Percentiles rank a stretch among this genome's conserved stretches.
Evolutionary conservation across 805 yeast species (phyloP).

Genomic region (Kodamaea lidongshanica): DNA sequence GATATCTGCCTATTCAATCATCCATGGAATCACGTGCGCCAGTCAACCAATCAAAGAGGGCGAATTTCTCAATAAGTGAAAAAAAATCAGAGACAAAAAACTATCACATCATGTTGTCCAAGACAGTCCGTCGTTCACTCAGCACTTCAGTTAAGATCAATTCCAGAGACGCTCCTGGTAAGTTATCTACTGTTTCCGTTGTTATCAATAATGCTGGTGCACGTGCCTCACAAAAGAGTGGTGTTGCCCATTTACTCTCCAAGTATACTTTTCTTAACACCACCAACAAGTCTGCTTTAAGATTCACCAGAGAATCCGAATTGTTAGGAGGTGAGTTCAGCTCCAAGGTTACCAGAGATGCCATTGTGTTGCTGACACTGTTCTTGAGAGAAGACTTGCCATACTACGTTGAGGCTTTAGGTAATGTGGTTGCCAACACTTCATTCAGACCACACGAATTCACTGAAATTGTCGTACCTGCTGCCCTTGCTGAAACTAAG

Average conservation of each 20-base stretch:
- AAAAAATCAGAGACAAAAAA: constrained; percentile 4
- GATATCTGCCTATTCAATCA: too few species aligned
- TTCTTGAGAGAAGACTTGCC: constrained; percentile 88
- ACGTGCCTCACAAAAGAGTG: constrained; percentile 57
- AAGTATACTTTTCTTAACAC: constrained; percentile 83
- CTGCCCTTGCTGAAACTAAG: constrained; percentile 59
- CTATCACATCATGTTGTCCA: constrained; percentile 32
- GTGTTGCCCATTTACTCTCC: constrained; percentile 79
- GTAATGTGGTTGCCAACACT: constrained; percentile 64
- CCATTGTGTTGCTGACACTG: constrained; percentile 69
- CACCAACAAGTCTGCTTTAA: constrained; percentile 74
- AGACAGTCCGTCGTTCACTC: constrained; percentile 38
- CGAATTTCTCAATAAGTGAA: constrained; percentile 4
- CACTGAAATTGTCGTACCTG: constrained; percentile 75
- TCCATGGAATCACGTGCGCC: constrained; percentile 5
- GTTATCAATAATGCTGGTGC: constrained; percentile 81
- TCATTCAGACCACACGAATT: constrained; percentile 80
- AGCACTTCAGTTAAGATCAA: constrained; percentile 42
- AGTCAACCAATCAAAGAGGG: constrained; percentile 4
- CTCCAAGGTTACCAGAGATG: constrained; percentile 74
- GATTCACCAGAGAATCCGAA: constrained; percentile 92
- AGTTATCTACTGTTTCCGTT: constrained; percentile 70
- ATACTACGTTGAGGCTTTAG: constrained; percentile 80
- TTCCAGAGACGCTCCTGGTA: constrained; percentile 55
- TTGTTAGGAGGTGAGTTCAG: constrained; percentile 79